Conservation (phyloP, 768 basidiomycete genomes). For the Coprinopsis cinerea region DNA sequence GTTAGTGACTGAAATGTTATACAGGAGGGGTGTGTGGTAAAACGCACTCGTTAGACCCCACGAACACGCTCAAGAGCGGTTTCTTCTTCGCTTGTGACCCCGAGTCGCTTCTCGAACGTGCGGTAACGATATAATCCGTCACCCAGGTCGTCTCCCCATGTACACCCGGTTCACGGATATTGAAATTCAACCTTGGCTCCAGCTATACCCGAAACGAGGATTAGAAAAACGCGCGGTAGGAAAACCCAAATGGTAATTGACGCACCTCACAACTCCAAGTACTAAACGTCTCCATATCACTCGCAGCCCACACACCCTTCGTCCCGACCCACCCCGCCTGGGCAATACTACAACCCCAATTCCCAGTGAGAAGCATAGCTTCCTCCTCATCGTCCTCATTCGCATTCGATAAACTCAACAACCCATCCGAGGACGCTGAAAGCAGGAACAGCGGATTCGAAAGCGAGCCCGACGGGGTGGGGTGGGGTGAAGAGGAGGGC, state of each 20-base stretch:
- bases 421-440: conserved; percentile 82
- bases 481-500: neutral
- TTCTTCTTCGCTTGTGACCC: conserved; percentile 15
- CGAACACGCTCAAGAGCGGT: conserved; percentile 38
- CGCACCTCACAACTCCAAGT: conserved; percentile 72
- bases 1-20: neutral
- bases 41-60: conserved; percentile 70
- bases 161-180: conserved; percentile 61
- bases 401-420: conserved; percentile 66
- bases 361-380: conserved; percentile 72
- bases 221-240: too few species aligned
- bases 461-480: too few species aligned
- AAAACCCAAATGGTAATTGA: neutral
- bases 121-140: conserved; percentile 71
- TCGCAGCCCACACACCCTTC: conserved; percentile 64
- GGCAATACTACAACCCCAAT: conserved; percentile 78
- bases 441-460: conserved; percentile 37
- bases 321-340: conserved; percentile 63
- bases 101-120: conserved; percentile 29
- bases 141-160: conserved; percentile 59
- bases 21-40: neutral
- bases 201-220: conserved; percentile 34
- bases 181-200: conserved; percentile 48
- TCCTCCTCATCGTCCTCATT: conserved; percentile 86
- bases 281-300: conserved; percentile 94